Percentiles rank a stretch among this genome's conserved stretches.
Evolutionary conservation across 106 monocot species (phyloP).

Genomic region (Cymbidium sinense): DNA sequence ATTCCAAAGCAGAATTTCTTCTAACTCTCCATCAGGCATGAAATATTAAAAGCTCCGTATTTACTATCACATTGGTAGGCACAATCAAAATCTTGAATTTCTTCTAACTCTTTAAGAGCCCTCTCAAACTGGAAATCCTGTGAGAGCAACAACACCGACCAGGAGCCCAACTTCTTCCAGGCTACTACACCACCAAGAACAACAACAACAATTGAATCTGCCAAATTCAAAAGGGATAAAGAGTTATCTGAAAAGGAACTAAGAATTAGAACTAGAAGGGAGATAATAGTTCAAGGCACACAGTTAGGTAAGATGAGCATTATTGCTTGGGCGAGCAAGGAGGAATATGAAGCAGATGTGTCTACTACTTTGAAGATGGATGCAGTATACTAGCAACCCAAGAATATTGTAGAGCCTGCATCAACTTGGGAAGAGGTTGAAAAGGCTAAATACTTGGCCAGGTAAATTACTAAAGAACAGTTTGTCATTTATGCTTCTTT

Average conservation of each 20-base stretch:
- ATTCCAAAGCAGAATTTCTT: too few species aligned
- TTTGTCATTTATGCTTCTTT: neutral
- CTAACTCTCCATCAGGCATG: too few species aligned
- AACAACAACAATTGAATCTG: slow-evolving; percentile 17
- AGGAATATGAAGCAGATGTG: slow-evolving; percentile 46
- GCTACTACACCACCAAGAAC: slow-evolving; percentile 35
- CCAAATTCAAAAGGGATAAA: slow-evolving; percentile 23
- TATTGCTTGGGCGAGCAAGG: slow-evolving; percentile 92
- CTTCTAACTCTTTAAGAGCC: too few species aligned
- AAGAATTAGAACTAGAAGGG: slow-evolving; percentile 71
- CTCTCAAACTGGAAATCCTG: slow-evolving; percentile 80
- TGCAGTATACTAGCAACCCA: slow-evolving; percentile 19
- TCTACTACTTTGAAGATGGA: slow-evolving; percentile 22
- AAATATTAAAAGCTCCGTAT: too few species aligned
- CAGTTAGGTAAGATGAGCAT: slow-evolving; percentile 85
- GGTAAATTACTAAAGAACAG: slow-evolving; percentile 26
- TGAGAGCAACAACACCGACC: slow-evolving; percentile 37
- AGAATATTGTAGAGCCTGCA: slow-evolving; percentile 53
- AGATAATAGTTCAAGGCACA: slow-evolving; percentile 84
- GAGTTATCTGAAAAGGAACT: slow-evolving; percentile 65
- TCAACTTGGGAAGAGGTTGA: slow-evolving; percentile 96
- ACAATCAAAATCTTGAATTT: too few species aligned
- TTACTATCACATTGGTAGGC: too few species aligned
- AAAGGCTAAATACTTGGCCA: slow-evolving; percentile 77
- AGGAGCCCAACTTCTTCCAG: slow-evolving; percentile 56